A percentile compares a stretch with the other conserved stretches of the same genome.
Evolutionary conservation across 2,329 filamentous ascomycete species (phyloP).

Genomic region (Didymella sp.): DNA sequence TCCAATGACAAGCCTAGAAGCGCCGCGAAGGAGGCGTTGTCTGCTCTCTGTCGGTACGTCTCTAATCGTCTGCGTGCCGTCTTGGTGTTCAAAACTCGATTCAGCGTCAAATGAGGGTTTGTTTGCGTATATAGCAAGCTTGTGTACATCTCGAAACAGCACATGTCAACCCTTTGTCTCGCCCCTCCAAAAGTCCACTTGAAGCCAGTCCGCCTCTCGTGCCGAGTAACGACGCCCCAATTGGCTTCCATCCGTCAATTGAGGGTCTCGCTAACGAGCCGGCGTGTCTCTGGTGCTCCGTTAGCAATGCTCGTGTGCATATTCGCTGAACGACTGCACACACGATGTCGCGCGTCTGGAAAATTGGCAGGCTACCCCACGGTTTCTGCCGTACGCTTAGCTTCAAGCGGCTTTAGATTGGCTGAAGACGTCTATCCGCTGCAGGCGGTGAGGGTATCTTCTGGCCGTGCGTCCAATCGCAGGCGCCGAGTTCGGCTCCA

Average conservation of each 20-base stretch:
- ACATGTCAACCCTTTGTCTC: slow-evolving; percentile 29
- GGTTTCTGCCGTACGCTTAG: slow-evolving; percentile 44
- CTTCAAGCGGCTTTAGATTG: slow-evolving; percentile 29
- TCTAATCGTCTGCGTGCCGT: slow-evolving; percentile 27
- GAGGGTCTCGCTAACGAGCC: slow-evolving; percentile 10
- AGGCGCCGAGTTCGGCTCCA: slow-evolving; percentile 39
- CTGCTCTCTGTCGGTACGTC: slow-evolving; percentile 28
- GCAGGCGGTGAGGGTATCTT: slow-evolving; percentile 36
- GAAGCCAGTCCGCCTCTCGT: slow-evolving; percentile 22
- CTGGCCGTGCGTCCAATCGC: slow-evolving; percentile 33
- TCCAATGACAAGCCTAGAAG: slow-evolving; percentile 43
- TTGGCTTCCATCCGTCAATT: slow-evolving; percentile 19
- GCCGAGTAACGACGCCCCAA: slow-evolving; percentile 17
- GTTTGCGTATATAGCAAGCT: slow-evolving; percentile 23
- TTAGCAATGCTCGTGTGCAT: slow-evolving; percentile 32
- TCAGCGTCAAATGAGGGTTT: slow-evolving; percentile 27
- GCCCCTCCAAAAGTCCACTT: slow-evolving; percentile 23
- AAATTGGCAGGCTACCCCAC: slow-evolving; percentile 48
- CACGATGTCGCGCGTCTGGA: slow-evolving; percentile 37
- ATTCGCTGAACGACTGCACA: slow-evolving; percentile 29
- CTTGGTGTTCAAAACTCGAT: slow-evolving; percentile 28
- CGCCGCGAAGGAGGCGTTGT: slow-evolving; percentile 33
- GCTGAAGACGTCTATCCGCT: slow-evolving; percentile 24
- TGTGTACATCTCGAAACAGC: slow-evolving; percentile 24
- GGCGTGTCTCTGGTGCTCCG: slow-evolving; percentile 12